A percentile compares a stretch with the other conserved stretches of the same genome.
Conservation (phyloP, 2,329 filamentous ascomycete genomes). For the Epichloe coenophiala region DNA sequence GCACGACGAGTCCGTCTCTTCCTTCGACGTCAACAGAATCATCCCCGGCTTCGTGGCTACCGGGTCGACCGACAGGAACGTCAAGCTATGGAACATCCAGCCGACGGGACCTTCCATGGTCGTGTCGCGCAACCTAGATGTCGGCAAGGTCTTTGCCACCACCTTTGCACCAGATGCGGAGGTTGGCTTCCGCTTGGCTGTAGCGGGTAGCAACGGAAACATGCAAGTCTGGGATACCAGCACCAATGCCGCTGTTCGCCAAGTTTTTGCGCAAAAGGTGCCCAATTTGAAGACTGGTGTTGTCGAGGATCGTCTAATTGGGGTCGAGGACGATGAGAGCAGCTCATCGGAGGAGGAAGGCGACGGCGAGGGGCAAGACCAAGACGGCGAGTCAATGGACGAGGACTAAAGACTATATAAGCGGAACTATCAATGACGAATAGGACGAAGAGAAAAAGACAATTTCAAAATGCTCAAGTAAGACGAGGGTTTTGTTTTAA, state of each 20-base stretch:
- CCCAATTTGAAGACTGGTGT: constrained; percentile 43
- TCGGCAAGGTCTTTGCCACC: constrained; percentile 88
- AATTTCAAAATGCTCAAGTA: not conserved
- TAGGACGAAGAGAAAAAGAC: not conserved
- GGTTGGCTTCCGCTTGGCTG: constrained; percentile 81
- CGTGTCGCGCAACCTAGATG: constrained; percentile 78
- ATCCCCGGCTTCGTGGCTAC: constrained; percentile 91
- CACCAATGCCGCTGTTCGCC: constrained; percentile 77
- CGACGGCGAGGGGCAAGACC: constrained; percentile 35
- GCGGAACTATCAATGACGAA: not conserved
- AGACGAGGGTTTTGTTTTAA: not conserved
- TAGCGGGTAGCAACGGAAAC: constrained; percentile 85
- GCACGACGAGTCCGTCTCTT: constrained; percentile 81
- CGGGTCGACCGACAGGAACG: constrained; percentile 83
- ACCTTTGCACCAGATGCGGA: constrained; percentile 81
- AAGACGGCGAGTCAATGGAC: constrained; percentile 13
- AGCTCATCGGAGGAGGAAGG: constrained; percentile 44
- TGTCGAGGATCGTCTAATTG: constrained; percentile 65
- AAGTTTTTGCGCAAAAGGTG: constrained; percentile 63
- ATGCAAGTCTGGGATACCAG: constrained; percentile 94
- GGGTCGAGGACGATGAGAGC: constrained; percentile 54
- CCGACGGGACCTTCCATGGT: constrained; percentile 76
- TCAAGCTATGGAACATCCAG: constrained; percentile 93
- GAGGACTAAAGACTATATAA: constrained; percentile 9
- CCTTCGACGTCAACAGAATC: constrained; percentile 80